Conservation (phyloP, 2,329 filamentous ascomycete species). For the Calonectria pseudoturangicola region DNA sequence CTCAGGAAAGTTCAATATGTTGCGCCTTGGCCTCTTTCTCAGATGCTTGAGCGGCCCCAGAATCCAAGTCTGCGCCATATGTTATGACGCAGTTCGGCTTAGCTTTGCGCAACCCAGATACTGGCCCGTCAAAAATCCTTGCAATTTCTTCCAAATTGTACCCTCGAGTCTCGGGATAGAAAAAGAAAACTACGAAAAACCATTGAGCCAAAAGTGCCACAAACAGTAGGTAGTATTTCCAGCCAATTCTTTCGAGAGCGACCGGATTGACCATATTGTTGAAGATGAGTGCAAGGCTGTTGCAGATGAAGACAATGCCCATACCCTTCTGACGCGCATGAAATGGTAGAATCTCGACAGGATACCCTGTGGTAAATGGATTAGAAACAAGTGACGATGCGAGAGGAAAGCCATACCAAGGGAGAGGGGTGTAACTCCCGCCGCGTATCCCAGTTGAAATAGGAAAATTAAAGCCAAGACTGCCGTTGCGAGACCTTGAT, state of each 20-base stretch:
- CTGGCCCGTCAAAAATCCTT: slow-evolving; percentile 47
- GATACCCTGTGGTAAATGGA: slow-evolving; percentile 44
- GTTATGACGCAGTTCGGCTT: neutral
- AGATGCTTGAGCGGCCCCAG: neutral
- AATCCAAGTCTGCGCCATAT: neutral
- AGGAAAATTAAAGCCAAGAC: slow-evolving; percentile 11
- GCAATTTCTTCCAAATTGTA: slow-evolving; percentile 52
- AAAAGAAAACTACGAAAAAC: slow-evolving; percentile 59
- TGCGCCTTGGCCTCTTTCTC: neutral
- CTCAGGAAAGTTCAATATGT: neutral
- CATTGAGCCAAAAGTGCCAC: slow-evolving; percentile 55
- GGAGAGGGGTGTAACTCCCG: slow-evolving; percentile 1
- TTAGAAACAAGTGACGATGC: slow-evolving; percentile 26
- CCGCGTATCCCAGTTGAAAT: slow-evolving; percentile 8
- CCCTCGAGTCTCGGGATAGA: slow-evolving; percentile 56
- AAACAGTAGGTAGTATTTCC: slow-evolving; percentile 63
- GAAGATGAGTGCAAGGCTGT: slow-evolving; percentile 48
- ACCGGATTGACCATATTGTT: slow-evolving; percentile 62
- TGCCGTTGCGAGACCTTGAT: neutral
- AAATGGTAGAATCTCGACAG: slow-evolving; percentile 49
- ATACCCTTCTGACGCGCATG: slow-evolving; percentile 25
- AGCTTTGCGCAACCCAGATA: neutral
- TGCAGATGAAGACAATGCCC: slow-evolving; percentile 1
- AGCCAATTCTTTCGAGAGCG: slow-evolving; percentile 58
- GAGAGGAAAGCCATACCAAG: slow-evolving; percentile 45